Percentiles rank a stretch among this genome's conserved stretches.
These are phyloP conservation scores for Ogataea hybrid DNA, from an alignment of 1,139 yeast genomes.

Conservation along the genomic window DNA sequence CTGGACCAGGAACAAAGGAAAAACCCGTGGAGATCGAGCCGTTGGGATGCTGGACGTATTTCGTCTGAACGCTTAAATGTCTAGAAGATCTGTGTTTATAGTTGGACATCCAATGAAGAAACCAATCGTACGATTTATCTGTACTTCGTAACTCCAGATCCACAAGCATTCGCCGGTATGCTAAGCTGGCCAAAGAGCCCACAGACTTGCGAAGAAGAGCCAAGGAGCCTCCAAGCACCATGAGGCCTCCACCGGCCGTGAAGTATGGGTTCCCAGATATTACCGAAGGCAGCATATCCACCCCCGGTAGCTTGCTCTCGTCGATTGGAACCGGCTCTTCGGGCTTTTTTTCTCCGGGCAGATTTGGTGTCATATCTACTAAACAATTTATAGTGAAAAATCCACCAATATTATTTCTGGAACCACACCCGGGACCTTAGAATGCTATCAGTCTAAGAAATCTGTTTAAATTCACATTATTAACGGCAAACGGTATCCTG, in stretches of 20 bases:
- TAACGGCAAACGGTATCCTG: conserved; percentile 4
- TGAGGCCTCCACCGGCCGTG: conserved; percentile 96
- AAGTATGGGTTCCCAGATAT: conserved; percentile 82
- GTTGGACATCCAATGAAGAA: conserved; percentile 93
- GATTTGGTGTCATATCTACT: neutral
- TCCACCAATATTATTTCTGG: neutral
- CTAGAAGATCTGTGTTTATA: conserved; percentile 71
- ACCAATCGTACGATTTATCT: conserved; percentile 94
- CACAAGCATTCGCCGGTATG: conserved; percentile 81
- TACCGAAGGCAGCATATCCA: conserved; percentile 16
- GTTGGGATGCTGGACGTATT: conserved; percentile 87
- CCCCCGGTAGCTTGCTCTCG: neutral
- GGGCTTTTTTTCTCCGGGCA: neutral
- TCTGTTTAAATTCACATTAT: neutral
- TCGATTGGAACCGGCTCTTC: neutral
- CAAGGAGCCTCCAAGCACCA: conserved; percentile 86
- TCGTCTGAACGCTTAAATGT: conserved; percentile 88
- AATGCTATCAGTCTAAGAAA: neutral
- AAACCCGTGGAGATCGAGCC: conserved; percentile 88
- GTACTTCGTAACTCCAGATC: conserved; percentile 92
- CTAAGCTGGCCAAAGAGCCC: conserved; percentile 58
- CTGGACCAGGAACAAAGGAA: conserved; percentile 95
- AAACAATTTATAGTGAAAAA: neutral
- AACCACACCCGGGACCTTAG: neutral
- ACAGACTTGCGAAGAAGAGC: conserved; percentile 77